Evolutionary conservation across 805 yeast species (phyloP), one percentile per base, ranked within the genome.

Genomic region (Metschnikowia shivogae): DNA sequence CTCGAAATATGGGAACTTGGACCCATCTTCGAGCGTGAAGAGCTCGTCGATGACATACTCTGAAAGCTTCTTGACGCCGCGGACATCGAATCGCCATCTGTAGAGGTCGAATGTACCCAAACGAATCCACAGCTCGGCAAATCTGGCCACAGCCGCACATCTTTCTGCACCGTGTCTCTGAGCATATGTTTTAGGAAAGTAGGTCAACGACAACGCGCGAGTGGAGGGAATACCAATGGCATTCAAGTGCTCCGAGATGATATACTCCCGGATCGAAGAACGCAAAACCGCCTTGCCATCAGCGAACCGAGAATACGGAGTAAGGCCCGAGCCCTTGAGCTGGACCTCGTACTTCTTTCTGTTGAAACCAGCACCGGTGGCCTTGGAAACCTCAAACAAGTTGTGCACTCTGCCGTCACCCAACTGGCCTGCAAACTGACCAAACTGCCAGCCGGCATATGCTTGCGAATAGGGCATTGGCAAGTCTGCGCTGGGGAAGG

Each of bases 371-470:
- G 33, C 4, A 44, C 20, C 5, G 43, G 24, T 13, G 24, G 34
- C 44, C 53, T 78, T 81, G 5, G 74, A 72, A 0, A 84, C 65
- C 52, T 86, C 92, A 66, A 92, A 90, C 36, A 92, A 66, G 57
- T 86, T 88, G 6, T 83, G 77, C 1, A 89, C 97, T 48, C 99
- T 70, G 1, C 99, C 99, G 62, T 92, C 99, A 6, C 99, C 99
- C 49, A 92, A 68, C 63, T 93, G 99, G 2, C 98, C 98, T 0
- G 97, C 97, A 79, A 92, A 92, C 52, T 79, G 80, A 3, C 99
- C 98, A 70, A 93, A 92, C 60, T 92, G 99, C 74, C 84, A 89
- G 1, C 99, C 99, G 1, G 98, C 96, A 63, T 92, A 92, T 0
- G 92, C 87, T 62, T 86, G 90, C 10, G 97, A 80, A 64, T 86